Conservation (phyloP, 257 asterid genomes). For the Lycium ferocissimum region DNA sequence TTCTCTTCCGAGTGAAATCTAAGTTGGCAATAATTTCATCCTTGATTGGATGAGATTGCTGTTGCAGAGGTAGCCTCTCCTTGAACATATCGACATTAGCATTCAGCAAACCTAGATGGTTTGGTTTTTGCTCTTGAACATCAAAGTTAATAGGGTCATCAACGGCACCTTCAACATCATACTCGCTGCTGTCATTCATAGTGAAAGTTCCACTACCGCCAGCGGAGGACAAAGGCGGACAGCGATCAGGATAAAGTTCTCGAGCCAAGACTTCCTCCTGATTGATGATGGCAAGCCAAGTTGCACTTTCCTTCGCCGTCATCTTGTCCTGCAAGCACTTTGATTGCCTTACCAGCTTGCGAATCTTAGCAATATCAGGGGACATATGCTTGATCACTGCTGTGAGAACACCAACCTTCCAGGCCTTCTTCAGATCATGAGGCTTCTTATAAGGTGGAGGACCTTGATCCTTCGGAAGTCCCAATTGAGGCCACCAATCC, state of each 20-base stretch:
- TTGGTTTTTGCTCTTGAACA: conserved; percentile 58
- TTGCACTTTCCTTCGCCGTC: conserved; percentile 76
- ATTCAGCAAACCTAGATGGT: conserved; percentile 46
- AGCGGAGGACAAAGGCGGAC: conserved; percentile 46
- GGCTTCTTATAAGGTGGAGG: conserved; percentile 72
- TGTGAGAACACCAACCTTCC: conserved; percentile 70
- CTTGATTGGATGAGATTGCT: conserved; percentile 41
- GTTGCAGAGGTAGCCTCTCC: conserved; percentile 36
- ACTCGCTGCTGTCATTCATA: conserved; percentile 53
- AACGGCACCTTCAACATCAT: conserved; percentile 56
- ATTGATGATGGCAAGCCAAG: conserved; percentile 64
- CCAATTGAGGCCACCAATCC: conserved; percentile 74
- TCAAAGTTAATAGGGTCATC: conserved; percentile 47
- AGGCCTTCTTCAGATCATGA: conserved; percentile 68
- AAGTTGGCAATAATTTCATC: conserved; percentile 45
- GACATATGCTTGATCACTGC: conserved; percentile 71
- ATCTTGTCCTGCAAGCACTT: conserved; percentile 69
- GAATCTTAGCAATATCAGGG: conserved; percentile 65
- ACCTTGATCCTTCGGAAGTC: conserved; percentile 54
- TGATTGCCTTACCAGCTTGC: conserved; percentile 63
- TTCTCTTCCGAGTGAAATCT: conserved; percentile 59
- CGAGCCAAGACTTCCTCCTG: conserved; percentile 68
- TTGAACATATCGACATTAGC: conserved; percentile 45
- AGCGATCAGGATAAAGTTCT: conserved; percentile 57
- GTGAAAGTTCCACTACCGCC: conserved; percentile 47